phyloP scores from a whole-genome alignment of 1,284 basidiomycete genomes.

The Flammula alnicola region DNA sequence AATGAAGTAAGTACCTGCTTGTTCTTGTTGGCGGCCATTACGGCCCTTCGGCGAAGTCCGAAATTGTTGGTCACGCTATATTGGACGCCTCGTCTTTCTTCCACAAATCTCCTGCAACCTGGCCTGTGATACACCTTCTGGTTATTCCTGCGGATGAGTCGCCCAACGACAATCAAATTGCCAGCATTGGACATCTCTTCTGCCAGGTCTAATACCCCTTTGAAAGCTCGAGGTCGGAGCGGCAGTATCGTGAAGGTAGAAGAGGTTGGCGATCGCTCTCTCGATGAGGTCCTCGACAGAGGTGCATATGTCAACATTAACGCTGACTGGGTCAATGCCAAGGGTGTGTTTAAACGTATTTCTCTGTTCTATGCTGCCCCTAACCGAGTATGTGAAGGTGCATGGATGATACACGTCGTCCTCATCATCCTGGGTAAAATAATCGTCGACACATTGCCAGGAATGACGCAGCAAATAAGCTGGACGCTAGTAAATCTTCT shows the following conservation, averaged over 20 bases:
- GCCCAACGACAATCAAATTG: conserved; percentile 52
- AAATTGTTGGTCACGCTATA: no score
- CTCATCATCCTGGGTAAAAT: conserved; percentile 92
- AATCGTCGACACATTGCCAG: conserved; percentile 91
- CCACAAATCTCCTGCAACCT: conserved; percentile 17
- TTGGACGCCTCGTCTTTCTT: conserved; percentile 8
- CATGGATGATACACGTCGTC: conserved; percentile 97
- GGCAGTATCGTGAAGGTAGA: conserved; percentile 89
- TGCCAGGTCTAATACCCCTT: conserved; percentile 25
- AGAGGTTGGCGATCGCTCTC: conserved; percentile 77
- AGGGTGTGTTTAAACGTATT: conserved; percentile 64
- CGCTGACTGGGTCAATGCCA: conserved; percentile 98
- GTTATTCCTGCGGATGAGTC: conserved; percentile 41
- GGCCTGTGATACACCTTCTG: conserved; percentile 12
- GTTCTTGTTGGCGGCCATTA: not conserved
- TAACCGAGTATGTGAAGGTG: conserved; percentile 60
- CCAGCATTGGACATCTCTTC: conserved; percentile 50
- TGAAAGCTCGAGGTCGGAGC: conserved; percentile 69
- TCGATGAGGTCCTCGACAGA: conserved; percentile 83
- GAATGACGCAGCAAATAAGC: conserved; percentile 91
- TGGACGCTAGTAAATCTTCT: conserved; percentile 96
- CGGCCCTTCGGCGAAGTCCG: conserved; percentile 27
- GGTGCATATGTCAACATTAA: conserved; percentile 90
- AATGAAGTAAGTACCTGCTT: not conserved
- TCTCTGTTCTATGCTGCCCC: conserved; percentile 3